A percentile compares a stretch with the other conserved stretches of the same genome.
These are phyloP conservation scores for Rhodotorula sp. DNA, from an alignment of 1,284 basidiomycete species.

Conservation along the genomic window DNA sequence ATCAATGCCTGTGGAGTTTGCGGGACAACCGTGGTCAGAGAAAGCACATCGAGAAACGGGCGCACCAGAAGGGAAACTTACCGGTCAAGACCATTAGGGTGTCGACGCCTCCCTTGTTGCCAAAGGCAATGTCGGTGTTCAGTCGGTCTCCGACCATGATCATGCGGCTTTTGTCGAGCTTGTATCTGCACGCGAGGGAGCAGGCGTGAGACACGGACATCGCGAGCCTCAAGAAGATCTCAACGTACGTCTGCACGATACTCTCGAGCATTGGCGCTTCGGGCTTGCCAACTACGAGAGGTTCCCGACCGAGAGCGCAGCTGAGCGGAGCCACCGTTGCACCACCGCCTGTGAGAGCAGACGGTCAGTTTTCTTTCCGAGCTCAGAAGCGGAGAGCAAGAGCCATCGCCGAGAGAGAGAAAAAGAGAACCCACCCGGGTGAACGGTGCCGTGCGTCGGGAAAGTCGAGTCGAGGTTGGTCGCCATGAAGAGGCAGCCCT, in stretches of 20 bases:
- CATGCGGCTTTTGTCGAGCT: constrained; percentile 78
- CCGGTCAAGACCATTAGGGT: constrained; percentile 94
- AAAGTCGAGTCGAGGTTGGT: constrained; percentile 92
- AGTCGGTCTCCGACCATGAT: constrained; percentile 97
- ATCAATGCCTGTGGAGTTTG: constrained; percentile 25
- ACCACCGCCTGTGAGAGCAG: constrained; percentile 57
- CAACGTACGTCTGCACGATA: constrained; percentile 85
- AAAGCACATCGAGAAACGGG: not conserved
- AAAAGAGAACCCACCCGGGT: constrained; percentile 19
- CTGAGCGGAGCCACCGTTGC: constrained; percentile 76
- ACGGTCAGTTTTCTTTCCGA: not conserved
- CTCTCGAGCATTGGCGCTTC: constrained; percentile 90
- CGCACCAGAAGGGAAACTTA: constrained; percentile 1
- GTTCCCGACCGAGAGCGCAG: constrained; percentile 60
- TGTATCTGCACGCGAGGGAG: constrained; percentile 58
- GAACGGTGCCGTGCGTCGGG: constrained; percentile 38
- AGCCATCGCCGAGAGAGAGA: not conserved
- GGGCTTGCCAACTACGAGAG: constrained; percentile 83
- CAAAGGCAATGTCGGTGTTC: constrained; percentile 83
- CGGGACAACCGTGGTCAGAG: not conserved
- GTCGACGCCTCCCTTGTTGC: constrained; percentile 74
- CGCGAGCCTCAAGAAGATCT: constrained; percentile 18
- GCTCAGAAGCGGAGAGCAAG: not conserved
- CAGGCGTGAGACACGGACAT: not conserved
- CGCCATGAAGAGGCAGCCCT: constrained; percentile 76